A percentile compares a stretch with the other conserved stretches of the same genome.
phyloP scores from a whole-genome alignment of 1,139 yeast genomes.

The Lodderomyces parapsilosis region DNA sequence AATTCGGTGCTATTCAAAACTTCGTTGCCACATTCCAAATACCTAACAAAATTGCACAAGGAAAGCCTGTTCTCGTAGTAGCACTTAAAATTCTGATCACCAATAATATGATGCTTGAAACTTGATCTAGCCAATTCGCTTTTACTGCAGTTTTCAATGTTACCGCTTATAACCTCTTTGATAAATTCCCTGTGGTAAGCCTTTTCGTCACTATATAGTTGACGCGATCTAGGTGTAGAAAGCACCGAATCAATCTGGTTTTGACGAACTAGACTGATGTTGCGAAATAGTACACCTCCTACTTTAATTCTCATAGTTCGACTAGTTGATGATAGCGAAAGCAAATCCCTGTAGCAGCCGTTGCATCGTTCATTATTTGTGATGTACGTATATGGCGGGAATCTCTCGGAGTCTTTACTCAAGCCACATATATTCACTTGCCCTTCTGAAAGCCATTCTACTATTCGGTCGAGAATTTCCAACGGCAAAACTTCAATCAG shows the following conservation, averaged over 20 bases:
- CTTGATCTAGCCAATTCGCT: slow-evolving; percentile 22
- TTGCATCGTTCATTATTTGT: slow-evolving; percentile 16
- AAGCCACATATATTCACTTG: not conserved
- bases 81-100: slow-evolving; percentile 18
- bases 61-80: slow-evolving; percentile 20
- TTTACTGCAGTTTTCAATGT: slow-evolving; percentile 20
- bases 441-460: slow-evolving; percentile 16
- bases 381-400: slow-evolving; percentile 15
- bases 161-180: slow-evolving; percentile 20
- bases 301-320: slow-evolving; percentile 20
- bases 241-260: slow-evolving; percentile 32
- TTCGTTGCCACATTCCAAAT: slow-evolving; percentile 28
- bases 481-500: slow-evolving; percentile 17
- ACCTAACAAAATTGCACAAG: slow-evolving; percentile 21
- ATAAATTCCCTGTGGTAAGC: slow-evolving; percentile 22
- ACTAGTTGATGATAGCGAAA: slow-evolving; percentile 29
- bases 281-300: slow-evolving; percentile 22
- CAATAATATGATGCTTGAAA: slow-evolving; percentile 16
- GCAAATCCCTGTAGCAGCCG: slow-evolving; percentile 15
- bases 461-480: slow-evolving; percentile 20
- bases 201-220: slow-evolving; percentile 23
- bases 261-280: slow-evolving; percentile 25
- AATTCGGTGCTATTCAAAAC: slow-evolving; percentile 18
- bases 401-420: not conserved
- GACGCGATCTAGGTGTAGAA: slow-evolving; percentile 21